A percentile compares a stretch with the other conserved stretches of the same genome.
Conservation (phyloP, 2,329 filamentous ascomycete species). For the Penicillium sp. region DNA sequence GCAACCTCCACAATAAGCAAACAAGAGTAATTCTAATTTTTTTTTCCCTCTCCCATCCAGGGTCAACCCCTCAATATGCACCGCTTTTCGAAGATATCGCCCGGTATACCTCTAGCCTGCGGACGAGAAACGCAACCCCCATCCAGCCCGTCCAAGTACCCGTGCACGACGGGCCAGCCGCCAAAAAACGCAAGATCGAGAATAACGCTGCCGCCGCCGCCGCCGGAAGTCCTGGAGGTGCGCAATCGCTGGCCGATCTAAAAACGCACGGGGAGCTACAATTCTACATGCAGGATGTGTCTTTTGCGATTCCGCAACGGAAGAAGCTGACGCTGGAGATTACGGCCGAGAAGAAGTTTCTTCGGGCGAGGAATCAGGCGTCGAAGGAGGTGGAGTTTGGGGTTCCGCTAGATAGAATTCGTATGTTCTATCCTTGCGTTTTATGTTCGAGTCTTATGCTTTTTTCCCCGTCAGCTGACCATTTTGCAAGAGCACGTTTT, state of each 20-base stretch:
- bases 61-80: constrained; percentile 42
- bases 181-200: constrained; percentile 57
- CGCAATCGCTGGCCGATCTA: constrained; percentile 37
- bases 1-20: not conserved
- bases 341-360: constrained; percentile 47
- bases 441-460: not conserved
- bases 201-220: constrained; percentile 34
- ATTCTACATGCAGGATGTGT: constrained; percentile 60
- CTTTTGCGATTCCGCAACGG: constrained; percentile 65
- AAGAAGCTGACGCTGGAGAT: constrained; percentile 68
- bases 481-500: constrained; percentile 57
- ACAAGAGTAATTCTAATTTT: constrained; percentile 8
- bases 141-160: constrained; percentile 31
- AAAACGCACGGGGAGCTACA: constrained; percentile 41
- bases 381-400: constrained; percentile 60
- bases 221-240: constrained; percentile 24
- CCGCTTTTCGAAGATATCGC: constrained; percentile 57
- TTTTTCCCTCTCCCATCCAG: constrained; percentile 29
- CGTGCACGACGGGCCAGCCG: constrained; percentile 39
- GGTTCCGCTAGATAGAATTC: constrained; percentile 54
- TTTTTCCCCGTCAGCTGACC: constrained; percentile 12
- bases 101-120: constrained; percentile 47
- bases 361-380: constrained; percentile 56
- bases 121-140: constrained; percentile 36
- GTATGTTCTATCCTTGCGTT: constrained; percentile 37